A percentile compares a stretch with the other conserved stretches of the same genome.
Conservation (phyloP, 805 yeast species). For the Candida ovalis region DNA sequence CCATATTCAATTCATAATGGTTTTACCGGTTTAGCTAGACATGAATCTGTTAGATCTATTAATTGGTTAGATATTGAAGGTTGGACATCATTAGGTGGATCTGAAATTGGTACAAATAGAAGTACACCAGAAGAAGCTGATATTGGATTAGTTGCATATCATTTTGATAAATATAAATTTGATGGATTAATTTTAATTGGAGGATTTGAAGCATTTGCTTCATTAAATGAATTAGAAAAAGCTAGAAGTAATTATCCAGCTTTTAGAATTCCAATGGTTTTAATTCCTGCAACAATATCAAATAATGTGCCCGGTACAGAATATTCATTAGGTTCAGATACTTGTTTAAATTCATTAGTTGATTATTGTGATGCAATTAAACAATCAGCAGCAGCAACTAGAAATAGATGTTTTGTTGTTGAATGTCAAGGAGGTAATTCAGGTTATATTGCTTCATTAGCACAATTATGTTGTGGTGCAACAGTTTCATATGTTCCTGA, state of each 20-base stretch:
- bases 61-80: constrained; percentile 68
- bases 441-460: constrained; percentile 86
- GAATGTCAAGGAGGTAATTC: constrained; percentile 98
- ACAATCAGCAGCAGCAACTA: constrained; percentile 90
- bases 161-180: constrained; percentile 62
- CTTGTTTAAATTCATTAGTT: constrained; percentile 88
- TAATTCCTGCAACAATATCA: constrained; percentile 76
- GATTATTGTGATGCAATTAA: constrained; percentile 93
- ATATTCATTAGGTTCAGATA: constrained; percentile 91
- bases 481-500: constrained; percentile 91
- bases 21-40: constrained; percentile 63
- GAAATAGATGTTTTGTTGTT: constrained; percentile 92
- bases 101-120: constrained; percentile 80
- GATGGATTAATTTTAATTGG: constrained; percentile 75
- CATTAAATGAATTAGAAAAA: constrained; percentile 60
- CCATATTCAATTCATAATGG: constrained; percentile 74
- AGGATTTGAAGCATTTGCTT: constrained; percentile 77
- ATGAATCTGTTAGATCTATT: constrained; percentile 56
- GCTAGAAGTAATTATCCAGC: constrained; percentile 63
- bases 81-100: constrained; percentile 75
- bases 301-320: constrained; percentile 98
- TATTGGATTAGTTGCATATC: constrained; percentile 67
- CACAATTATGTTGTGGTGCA: constrained; percentile 86
- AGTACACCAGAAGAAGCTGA: constrained; percentile 61
- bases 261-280: constrained; percentile 73